Conservation (phyloP, 1,139 yeast genomes). For the Debaryomycetaceae sp. region DNA sequence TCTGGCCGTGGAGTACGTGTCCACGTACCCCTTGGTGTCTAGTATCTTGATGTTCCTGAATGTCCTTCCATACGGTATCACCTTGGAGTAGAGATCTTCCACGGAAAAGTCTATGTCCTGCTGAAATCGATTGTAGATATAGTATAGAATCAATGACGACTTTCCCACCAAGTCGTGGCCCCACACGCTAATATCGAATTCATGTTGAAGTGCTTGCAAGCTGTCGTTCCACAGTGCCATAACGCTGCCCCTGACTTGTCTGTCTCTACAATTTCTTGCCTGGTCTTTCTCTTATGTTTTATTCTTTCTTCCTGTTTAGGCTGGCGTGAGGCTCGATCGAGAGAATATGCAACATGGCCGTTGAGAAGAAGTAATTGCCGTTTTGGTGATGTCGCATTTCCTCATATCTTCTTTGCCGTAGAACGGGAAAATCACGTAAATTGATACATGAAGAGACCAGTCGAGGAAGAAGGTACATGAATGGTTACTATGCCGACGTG, state of each 20-base stretch:
- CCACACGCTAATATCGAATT: conserved; percentile 31
- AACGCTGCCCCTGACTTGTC: background rate
- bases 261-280: background rate
- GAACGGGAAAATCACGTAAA: background rate
- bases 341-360: conserved; percentile 1
- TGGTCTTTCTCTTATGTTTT: background rate
- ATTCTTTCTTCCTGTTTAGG: background rate
- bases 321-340: background rate
- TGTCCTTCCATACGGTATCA: conserved; percentile 10
- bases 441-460: background rate
- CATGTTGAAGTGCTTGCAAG: conserved; percentile 17
- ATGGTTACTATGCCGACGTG: background rate
- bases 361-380: background rate
- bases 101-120: conserved; percentile 18
- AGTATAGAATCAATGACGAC: conserved; percentile 25
- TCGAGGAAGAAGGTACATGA: background rate
- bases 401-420: background rate
- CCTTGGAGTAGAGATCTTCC: conserved; percentile 32
- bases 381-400: background rate
- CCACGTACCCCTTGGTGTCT: conserved; percentile 24
- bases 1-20: conserved; percentile 25
- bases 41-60: conserved; percentile 23
- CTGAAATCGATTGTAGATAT: conserved; percentile 20
- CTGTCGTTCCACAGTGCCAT: conserved; percentile 10
- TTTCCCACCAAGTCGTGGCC: conserved; percentile 31